A percentile compares a stretch with the other conserved stretches of the same genome.
Evolutionary conservation across 352 stramenopile genomes (phyloP).

Genomic region (Globisporangium cederbergense): DNA sequence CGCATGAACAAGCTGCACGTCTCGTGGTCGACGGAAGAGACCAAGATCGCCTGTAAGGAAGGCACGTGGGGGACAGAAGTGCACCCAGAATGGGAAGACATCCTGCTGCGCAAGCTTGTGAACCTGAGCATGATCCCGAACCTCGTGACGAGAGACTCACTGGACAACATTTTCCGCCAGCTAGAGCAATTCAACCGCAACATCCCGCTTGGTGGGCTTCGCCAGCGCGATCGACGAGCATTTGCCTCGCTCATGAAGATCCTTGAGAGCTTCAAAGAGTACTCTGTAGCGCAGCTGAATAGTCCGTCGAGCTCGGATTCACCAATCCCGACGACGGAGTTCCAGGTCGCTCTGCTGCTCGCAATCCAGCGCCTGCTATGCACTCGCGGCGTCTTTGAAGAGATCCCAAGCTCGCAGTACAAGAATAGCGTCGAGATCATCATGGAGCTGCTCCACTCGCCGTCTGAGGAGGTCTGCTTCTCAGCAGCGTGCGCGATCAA

Average conservation of each 20-base stretch:
- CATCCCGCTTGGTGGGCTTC: constrained; percentile 64
- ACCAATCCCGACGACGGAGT: constrained; percentile 74
- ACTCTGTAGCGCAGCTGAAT: constrained; percentile 77
- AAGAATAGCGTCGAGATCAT: constrained; percentile 82
- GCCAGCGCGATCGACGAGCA: constrained; percentile 67
- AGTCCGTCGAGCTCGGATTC: constrained; percentile 79
- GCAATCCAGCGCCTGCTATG: constrained; percentile 80
- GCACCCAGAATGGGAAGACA: constrained; percentile 81
- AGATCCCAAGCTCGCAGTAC: constrained; percentile 85
- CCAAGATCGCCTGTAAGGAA: constrained; percentile 82
- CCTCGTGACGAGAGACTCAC: constrained; percentile 71
- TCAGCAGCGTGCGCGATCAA: constrained; percentile 80
- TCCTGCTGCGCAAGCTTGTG: constrained; percentile 77
- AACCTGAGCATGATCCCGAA: constrained; percentile 79
- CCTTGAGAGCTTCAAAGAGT: constrained; percentile 83
- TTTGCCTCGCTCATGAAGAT: constrained; percentile 84
- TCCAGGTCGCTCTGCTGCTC: constrained; percentile 76
- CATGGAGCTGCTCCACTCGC: constrained; percentile 84
- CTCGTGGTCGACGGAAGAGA: constrained; percentile 85
- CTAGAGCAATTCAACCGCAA: constrained; percentile 88
- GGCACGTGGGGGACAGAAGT: constrained; percentile 80
- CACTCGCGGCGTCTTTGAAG: constrained; percentile 80
- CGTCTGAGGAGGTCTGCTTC: constrained; percentile 84
- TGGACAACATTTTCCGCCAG: constrained; percentile 72
- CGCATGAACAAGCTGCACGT: constrained; percentile 87